Conservation (phyloP, 148 eudicot genomes). For the Cornus suecica region DNA sequence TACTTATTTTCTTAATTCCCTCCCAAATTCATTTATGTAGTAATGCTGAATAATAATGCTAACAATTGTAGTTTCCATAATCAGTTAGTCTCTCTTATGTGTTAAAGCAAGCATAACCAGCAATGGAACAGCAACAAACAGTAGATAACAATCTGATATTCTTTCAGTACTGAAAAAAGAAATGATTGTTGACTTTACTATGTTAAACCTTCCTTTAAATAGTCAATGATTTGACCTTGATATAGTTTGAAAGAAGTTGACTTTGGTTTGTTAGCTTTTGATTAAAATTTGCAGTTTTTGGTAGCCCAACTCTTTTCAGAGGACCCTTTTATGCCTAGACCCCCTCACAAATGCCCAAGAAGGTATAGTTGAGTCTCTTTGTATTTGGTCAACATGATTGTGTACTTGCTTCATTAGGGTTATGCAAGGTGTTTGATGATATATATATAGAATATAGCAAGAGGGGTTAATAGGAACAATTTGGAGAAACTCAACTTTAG, state of each 20-base stretch:
- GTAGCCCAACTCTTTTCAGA: slow-evolving; percentile 9
- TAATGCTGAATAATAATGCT: too few relatives aligned
- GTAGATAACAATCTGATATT: too few relatives aligned
- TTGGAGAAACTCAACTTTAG: neutral
- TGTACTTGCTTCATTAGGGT: slow-evolving; percentile 23
- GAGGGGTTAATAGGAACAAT: too few relatives aligned
- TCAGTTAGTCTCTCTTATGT: too few relatives aligned
- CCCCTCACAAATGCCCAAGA: slow-evolving; percentile 9
- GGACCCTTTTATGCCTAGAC: slow-evolving; percentile 3
- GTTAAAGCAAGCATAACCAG: too few relatives aligned
- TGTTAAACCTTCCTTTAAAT: neutral
- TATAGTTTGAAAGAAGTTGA: slow-evolving; percentile 16
- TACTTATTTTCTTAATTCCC: too few relatives aligned
- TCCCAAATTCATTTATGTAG: too few relatives aligned
- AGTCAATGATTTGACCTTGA: neutral
- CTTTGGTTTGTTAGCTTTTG: slow-evolving; percentile 14
- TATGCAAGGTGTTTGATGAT: neutral
- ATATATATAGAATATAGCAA: neutral
- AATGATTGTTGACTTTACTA: slow-evolving; percentile 6
- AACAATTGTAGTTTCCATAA: too few relatives aligned
- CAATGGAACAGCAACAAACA: too few relatives aligned
- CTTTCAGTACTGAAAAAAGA: neutral
- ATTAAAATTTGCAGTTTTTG: slow-evolving; percentile 6
- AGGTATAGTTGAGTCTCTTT: slow-evolving; percentile 15
- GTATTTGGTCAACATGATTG: slow-evolving; percentile 8